phyloP scores from a whole-genome alignment of 2,329 filamentous ascomycete species.

The Colletotrichum lentis region DNA sequence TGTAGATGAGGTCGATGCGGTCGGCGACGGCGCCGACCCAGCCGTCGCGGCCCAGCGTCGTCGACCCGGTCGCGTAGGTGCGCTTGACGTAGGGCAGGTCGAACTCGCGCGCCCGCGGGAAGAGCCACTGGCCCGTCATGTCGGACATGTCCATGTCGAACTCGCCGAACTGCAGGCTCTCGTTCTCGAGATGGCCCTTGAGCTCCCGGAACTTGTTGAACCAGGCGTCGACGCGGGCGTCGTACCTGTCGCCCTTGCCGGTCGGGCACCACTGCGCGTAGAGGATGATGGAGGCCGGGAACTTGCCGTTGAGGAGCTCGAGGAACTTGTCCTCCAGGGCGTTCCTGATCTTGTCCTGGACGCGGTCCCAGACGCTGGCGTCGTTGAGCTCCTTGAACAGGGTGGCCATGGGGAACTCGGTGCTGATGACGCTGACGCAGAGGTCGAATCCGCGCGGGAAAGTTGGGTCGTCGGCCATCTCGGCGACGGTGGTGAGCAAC shows the following conservation, averaged over 20 bases:
- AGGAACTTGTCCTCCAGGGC: constrained; percentile 50
- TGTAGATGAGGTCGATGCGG: constrained; percentile 51
- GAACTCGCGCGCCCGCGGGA: constrained; percentile 56
- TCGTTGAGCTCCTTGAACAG: constrained; percentile 49
- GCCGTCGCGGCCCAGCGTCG: constrained; percentile 49
- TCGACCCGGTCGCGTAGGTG: constrained; percentile 55
- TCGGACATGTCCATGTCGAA: constrained; percentile 55
- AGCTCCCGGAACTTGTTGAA: constrained; percentile 46
- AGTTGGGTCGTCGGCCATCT: constrained; percentile 54
- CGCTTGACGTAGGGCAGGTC: constrained; percentile 59
- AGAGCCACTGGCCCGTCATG: constrained; percentile 57
- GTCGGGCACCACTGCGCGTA: constrained; percentile 60
- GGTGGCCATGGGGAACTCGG: constrained; percentile 48
- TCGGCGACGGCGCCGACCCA: constrained; percentile 52
- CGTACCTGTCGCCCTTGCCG: constrained; percentile 47
- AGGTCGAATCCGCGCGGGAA: constrained; percentile 58
- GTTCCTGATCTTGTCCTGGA: constrained; percentile 48
- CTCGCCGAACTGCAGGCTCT: constrained; percentile 45
- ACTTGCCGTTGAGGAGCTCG: constrained; percentile 47
- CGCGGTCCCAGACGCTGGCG: constrained; percentile 26
- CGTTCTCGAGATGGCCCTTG: constrained; percentile 42
- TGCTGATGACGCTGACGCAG: constrained; percentile 57
- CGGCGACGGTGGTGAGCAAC: constrained; percentile 51
- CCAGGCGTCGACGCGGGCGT: constrained; percentile 46
- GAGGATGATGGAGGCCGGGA: constrained; percentile 53